Base-by-base conservation (phyloP, 2,329 filamentous ascomycete genomes). In the Fusarium xylarioides region DNA sequence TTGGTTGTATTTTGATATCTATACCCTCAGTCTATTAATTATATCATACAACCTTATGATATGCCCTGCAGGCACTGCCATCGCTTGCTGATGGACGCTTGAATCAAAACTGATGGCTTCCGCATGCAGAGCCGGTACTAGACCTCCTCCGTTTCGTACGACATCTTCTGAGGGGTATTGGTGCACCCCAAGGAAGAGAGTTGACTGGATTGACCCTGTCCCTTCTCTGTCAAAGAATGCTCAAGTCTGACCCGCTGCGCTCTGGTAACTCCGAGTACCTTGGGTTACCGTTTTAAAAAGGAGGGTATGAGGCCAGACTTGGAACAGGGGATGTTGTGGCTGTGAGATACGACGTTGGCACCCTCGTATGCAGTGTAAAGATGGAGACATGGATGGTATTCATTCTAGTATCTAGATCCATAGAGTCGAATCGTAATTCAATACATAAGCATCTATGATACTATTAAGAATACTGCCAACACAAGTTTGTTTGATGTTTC, bases 171-270 rank as follows among this genome's bases (percentile, higher is more conserved):
- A 47, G 28, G 40, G 35, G 44, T 19, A n/a, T 18, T n/a, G 16
- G 30, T 40, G 43, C 47, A 21, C 34, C n/a, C 19, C 40, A 34
- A 40, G 7, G 32, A 34, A 47, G 15, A 47, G 8, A 15, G 12
- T 21, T 28, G 9, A n/a, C n/a, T 28, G 56, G 53, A 32, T 34
- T 35, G 37, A 23, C 15, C 35, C 56, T n/a, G 21, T 23, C 18
- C 19, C 16, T 35, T 37, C 32, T n/a, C 26, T 37, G 38, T 44
- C 15, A 28, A 50, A n/a, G 44, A 34, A 30, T 15, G 7, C 14
- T 43, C 37, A 60, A 59, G 59, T 70, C 47, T 60, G 67, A 52
- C 67, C 37, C 68, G 37, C 55, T 70, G 54, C 40, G 43, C 59
- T 55, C 58, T 57, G 32, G 62, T 53, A 50, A 60, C n/a, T 42